Base-by-base conservation (phyloP, 192 early-diverging fungal species). In the Entomortierella beljakovae region DNA sequence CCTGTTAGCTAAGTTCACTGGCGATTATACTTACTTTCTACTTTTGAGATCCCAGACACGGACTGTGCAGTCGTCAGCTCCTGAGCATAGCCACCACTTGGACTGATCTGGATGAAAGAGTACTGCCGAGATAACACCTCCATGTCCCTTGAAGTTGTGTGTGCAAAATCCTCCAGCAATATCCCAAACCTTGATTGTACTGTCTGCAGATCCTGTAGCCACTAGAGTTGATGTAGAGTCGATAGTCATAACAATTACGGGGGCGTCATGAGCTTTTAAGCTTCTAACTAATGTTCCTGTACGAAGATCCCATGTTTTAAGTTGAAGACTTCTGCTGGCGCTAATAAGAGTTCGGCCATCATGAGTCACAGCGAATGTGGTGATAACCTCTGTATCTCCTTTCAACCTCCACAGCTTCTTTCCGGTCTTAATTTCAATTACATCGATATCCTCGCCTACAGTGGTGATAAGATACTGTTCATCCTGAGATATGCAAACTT, bases 101-200 rank as follows among this genome's bases (percentile, higher is more conserved):
- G 82, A 64, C 42, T 70, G 68, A 76, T 82, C 71, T 4, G 91
- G 90, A 57, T 93, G 90, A 77, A 98, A 99, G 71, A 92, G 92
- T 13, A 99, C 87, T 0, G 88, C 86, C 49, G 91, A 91, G 43
- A 99, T 84, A 11, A 98, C 88, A 20, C 96, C 97, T 38, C 90
- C 84, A 57, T 99, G 98, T 52, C 97, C 97, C 57, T 90, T 90
- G 71, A 99, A 94, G 75, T 94, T 95, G 76, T 99, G 98, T 59
- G 98, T 98, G 71, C 94, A 95, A 83, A 88, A 96, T 23, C 95
- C 96, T 54, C 89, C 86, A 57, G 92, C 93, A 64, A 96, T 93
- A 81, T 99, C 96, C 97, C 97, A 99, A 11, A 98, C 93, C 61
- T 94, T 95, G 52, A 99, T 91, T 13, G 94, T 95, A 63, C 90